Conservation (phyloP, 345 rosid species). For the Eucalyptus coolabah region DNA sequence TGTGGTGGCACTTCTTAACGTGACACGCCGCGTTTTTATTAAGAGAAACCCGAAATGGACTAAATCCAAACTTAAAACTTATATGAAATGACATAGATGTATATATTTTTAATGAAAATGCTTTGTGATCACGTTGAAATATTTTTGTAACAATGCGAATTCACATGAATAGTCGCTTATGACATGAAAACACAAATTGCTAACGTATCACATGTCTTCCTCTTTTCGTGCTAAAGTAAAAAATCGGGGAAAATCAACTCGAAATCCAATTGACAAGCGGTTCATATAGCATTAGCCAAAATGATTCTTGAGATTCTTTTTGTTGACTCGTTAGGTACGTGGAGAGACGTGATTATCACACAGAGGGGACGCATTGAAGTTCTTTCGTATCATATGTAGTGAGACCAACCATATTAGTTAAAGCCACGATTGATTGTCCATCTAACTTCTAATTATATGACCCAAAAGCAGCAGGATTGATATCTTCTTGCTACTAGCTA, state of each 20-base stretch:
- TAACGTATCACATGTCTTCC: background rate
- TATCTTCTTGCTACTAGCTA: background rate
- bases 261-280: background rate
- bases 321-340: background rate
- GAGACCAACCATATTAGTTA: background rate
- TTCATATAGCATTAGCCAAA: background rate
- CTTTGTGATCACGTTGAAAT: background rate
- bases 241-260: background rate
- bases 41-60: background rate
- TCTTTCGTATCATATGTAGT: background rate
- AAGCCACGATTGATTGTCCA: background rate
- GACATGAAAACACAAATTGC: background rate
- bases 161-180: rapidly evolving
- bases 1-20: background rate
- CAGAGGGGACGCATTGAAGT: background rate
- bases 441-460: background rate
- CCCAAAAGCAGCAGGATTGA: background rate
- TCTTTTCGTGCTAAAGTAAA: background rate
- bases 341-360: background rate
- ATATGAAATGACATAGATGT: background rate
- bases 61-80: background rate
- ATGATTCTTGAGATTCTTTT: background rate
- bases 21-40: background rate
- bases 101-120: background rate
- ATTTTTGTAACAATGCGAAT: background rate